Evolutionary conservation across 2,329 filamentous ascomycete genomes (phyloP), one percentile per base, ranked within the genome.

Genomic region (Xylaria sp.): DNA sequence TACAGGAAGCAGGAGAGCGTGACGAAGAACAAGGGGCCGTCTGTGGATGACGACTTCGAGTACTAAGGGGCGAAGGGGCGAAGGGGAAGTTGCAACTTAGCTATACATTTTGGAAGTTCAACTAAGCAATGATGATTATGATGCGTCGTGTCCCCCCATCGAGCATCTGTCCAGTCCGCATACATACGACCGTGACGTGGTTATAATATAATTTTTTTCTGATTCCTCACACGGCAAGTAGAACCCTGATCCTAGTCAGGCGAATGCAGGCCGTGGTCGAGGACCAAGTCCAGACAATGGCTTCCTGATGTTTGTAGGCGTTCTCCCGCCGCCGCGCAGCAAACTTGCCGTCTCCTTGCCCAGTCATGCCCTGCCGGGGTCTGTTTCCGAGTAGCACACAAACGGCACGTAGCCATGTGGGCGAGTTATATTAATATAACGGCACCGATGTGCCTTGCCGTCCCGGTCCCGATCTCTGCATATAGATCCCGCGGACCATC

Each of bases 1-100:
- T 99, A 97, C 76, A 82, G 87, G 62, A 92, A 90, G 75, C 94
- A 99, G 77, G 93, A 97, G 78, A 90, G 88, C 63, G 91, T 96
- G 46, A 77, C 84, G 11, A 95, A 94, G 79, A 91, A 78, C 52
- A 96, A 96, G 77, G 90, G 88, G 0, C 90, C 91, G 3, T 81
- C 87, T 44, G 92, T 92, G 50, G 94, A 99, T 78, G 93, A 97
- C 75, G 92, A 97, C 72, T 99, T 97, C 75, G 94, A 99, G 78
- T 99, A 99, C 75, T 99, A 74, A 62, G 41, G 39, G n/a, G 4
- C 19, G 41, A 8, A n/a, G 20, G 17, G 39, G n/a, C n/a, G 41
- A 20, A 8, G 20, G 20, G 17, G 5, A 13, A 49, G 26, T 42
- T 18, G 52, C 22, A 48, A 57, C 39, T 16, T 51, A 26, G 48